phyloP scores from a whole-genome alignment of 495 filamentous ascomycete species.

The Neurospora sp. region DNA sequence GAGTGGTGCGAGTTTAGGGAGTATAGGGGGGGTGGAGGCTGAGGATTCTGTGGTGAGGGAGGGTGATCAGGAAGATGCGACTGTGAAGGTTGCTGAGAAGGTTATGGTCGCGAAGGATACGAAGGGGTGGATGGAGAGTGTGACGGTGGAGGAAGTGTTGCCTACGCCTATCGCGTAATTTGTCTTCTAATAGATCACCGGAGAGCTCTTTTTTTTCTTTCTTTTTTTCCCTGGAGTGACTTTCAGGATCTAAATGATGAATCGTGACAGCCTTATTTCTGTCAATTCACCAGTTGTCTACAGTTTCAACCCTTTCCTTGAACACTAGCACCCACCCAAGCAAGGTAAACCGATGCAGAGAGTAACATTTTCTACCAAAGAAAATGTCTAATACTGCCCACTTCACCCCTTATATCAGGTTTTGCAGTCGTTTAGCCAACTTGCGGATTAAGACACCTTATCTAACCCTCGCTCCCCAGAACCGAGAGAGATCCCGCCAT shows the following conservation, averaged over 20 bases:
- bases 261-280: background rate
- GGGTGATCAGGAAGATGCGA: background rate
- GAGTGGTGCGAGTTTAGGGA: conserved; percentile 34
- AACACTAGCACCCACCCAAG: too few relatives aligned
- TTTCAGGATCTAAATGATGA: background rate
- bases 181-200: background rate
- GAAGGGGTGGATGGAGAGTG: background rate
- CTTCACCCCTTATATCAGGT: background rate
- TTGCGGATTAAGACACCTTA: background rate
- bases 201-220: background rate
- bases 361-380: too few relatives aligned
- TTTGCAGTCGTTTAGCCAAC: rapidly evolving
- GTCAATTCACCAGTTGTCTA: background rate
- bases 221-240: background rate
- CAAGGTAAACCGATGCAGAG: background rate
- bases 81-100: background rate
- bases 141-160: background rate
- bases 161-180: background rate
- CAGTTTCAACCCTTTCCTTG: background rate
- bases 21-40: conserved; percentile 24
- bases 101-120: background rate
- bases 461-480: background rate
- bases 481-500: background rate
- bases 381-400: too few relatives aligned
- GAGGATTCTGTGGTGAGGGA: background rate